A percentile compares a stretch with the other conserved stretches of the same genome.
Conservation (phyloP, 768 basidiomycete species). For the Crucibulum laeve region DNA sequence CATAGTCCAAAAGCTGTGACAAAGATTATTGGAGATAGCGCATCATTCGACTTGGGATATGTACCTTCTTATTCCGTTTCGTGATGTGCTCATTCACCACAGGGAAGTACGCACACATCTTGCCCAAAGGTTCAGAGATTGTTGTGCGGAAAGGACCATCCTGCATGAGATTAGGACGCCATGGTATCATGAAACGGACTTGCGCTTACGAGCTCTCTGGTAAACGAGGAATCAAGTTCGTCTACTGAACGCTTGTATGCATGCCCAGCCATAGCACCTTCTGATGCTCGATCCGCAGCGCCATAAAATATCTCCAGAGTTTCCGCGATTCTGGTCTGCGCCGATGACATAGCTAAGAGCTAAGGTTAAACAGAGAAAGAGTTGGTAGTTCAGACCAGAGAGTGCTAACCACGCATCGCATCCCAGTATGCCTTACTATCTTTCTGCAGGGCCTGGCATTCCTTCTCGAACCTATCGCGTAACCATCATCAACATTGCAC, state of each 20-base stretch:
- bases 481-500: neutral
- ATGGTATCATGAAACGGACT: neutral
- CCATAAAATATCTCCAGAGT: slow-evolving; percentile 92
- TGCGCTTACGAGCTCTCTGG: slow-evolving; percentile 71
- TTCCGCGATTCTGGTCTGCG: slow-evolving; percentile 91
- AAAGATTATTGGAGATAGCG: neutral
- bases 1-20: slow-evolving; percentile 87
- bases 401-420: slow-evolving; percentile 93
- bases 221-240: slow-evolving; percentile 83
- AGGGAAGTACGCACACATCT: slow-evolving; percentile 95
- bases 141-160: slow-evolving; percentile 94
- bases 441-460: slow-evolving; percentile 89
- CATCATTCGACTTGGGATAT: neutral
- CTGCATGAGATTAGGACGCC: slow-evolving; percentile 31
- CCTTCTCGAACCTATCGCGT: slow-evolving; percentile 86
- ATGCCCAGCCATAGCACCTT: slow-evolving; percentile 95
- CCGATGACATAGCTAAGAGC: slow-evolving; percentile 79
- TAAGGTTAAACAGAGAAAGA: neutral
- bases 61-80: slow-evolving; percentile 97
- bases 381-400: slow-evolving; percentile 25
- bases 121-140: slow-evolving; percentile 91
- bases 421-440: slow-evolving; percentile 94
- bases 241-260: slow-evolving; percentile 95
- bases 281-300: slow-evolving; percentile 76
- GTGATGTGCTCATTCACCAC: slow-evolving; percentile 88